A percentile compares a stretch with the other conserved stretches of the same genome.
Evolutionary conservation across 2,329 filamentous ascomycete genomes (phyloP).

Genomic region (Sclerotinia glacialis): DNA sequence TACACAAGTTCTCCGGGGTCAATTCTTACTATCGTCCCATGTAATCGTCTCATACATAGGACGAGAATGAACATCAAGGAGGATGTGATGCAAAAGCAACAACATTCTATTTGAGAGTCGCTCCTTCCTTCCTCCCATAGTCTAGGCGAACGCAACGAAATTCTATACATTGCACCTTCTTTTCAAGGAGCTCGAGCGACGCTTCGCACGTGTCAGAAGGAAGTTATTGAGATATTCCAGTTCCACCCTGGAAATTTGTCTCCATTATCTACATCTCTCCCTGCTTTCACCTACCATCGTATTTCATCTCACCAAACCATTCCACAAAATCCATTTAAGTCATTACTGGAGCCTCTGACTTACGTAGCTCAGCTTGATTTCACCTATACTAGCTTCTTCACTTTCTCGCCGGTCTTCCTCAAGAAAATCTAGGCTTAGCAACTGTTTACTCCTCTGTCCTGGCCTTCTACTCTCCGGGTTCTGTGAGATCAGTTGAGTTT

Average conservation of each 20-base stretch:
- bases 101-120: no score
- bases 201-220: background rate
- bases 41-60: no score
- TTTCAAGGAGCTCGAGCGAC: no score
- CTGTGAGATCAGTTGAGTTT: background rate
- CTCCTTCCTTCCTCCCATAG: no score
- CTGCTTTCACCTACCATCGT: no score
- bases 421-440: background rate
- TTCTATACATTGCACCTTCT: background rate
- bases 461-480: background rate
- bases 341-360: no score
- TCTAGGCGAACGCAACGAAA: no score
- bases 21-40: no score
- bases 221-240: background rate
- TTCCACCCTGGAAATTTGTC: background rate
- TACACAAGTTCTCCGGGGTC: background rate
- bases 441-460: background rate
- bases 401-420: no score
- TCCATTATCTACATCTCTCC: no score
- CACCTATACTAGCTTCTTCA: fast-evolving
- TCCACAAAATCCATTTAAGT: background rate
- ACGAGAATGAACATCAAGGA: background rate
- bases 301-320: no score
- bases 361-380: background rate
- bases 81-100: no score